phyloP scores from a whole-genome alignment of 257 asterid species.

The Ilex aquifolium region DNA sequence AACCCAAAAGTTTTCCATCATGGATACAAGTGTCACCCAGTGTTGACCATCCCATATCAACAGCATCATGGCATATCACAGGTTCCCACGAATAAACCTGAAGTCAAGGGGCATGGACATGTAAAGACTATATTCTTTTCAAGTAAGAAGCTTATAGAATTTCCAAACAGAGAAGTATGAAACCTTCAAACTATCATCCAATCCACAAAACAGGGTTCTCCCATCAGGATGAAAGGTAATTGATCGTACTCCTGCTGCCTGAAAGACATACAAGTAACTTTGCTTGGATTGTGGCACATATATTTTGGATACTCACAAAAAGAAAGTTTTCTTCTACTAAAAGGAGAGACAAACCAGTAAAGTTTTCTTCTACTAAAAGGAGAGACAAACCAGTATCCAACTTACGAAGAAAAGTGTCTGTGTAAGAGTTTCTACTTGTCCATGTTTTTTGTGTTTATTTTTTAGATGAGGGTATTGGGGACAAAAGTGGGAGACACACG shows the following conservation, averaged over 20 bases:
- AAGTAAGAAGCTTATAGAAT: slow-evolving; percentile 5
- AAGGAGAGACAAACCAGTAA: no score
- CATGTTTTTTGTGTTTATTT: no score
- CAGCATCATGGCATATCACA: slow-evolving; percentile 80
- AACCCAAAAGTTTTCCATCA: slow-evolving; percentile 92
- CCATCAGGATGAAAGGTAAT: slow-evolving; percentile 91
- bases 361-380: no score
- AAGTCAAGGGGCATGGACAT: slow-evolving; percentile 22
- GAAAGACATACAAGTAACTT: slow-evolving; percentile 12
- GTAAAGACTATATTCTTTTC: slow-evolving; percentile 11
- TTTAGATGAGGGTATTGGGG: no score
- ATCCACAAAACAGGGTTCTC: slow-evolving; percentile 79
- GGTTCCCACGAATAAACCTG: slow-evolving; percentile 99
- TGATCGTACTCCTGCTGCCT: slow-evolving; percentile 88
- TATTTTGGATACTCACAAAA: no score
- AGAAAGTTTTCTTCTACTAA: no score
- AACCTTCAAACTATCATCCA: slow-evolving; percentile 95
- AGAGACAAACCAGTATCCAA: no score
- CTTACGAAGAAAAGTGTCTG: no score
- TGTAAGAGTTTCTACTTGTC: no score
- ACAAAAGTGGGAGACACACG: no score
- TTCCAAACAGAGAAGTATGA: slow-evolving; percentile 11
- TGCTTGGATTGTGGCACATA: no score
- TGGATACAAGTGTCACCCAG: slow-evolving; percentile 86
- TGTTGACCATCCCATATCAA: slow-evolving; percentile 98